phyloP scores from a whole-genome alignment of 768 basidiomycete genomes.

The Suillus brevipes region DNA sequence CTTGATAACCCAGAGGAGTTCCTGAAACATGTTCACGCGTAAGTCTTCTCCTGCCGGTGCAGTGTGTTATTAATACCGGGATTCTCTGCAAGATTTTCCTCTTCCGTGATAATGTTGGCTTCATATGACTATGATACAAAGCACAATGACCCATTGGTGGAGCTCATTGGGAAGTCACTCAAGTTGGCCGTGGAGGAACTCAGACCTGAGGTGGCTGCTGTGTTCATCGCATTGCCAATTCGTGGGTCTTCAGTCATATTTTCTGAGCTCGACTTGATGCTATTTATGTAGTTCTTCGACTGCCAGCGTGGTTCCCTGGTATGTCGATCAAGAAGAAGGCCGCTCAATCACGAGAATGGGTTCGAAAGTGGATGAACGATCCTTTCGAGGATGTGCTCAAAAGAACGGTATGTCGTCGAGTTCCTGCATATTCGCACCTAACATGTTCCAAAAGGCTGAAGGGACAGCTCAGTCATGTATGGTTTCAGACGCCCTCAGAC shows the following conservation, averaged over 20 bases:
- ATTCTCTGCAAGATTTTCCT: constrained; percentile 22
- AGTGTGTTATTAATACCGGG: background rate
- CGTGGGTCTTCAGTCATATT: constrained; percentile 6
- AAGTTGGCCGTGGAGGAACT: constrained; percentile 21
- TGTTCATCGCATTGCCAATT: constrained; percentile 18
- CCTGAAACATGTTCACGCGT: background rate
- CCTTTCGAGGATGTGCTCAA: constrained; percentile 20
- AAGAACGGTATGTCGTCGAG: constrained; percentile 14
- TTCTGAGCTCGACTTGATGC: background rate
- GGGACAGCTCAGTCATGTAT: constrained; percentile 17
- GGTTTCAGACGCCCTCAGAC: constrained; percentile 17
- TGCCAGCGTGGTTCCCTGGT: constrained; percentile 32
- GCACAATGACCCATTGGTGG: constrained; percentile 30
- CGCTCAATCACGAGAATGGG: constrained; percentile 18
- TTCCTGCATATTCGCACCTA: background rate
- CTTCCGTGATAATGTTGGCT: constrained; percentile 30
- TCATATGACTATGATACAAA: constrained; percentile 35
- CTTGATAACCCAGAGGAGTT: constrained; percentile 26
- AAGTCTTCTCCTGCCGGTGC: background rate
- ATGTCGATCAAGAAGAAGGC: constrained; percentile 29
- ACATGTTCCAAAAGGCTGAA: constrained; percentile 10
- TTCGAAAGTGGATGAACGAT: constrained; percentile 19
- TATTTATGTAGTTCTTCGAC: constrained; percentile 21
- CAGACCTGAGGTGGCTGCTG: constrained; percentile 24
- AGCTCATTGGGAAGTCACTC: constrained; percentile 27